Evolutionary conservation across 2,329 filamentous ascomycete species (phyloP).

Genomic region (Aureobasidium subglaciale): DNA sequence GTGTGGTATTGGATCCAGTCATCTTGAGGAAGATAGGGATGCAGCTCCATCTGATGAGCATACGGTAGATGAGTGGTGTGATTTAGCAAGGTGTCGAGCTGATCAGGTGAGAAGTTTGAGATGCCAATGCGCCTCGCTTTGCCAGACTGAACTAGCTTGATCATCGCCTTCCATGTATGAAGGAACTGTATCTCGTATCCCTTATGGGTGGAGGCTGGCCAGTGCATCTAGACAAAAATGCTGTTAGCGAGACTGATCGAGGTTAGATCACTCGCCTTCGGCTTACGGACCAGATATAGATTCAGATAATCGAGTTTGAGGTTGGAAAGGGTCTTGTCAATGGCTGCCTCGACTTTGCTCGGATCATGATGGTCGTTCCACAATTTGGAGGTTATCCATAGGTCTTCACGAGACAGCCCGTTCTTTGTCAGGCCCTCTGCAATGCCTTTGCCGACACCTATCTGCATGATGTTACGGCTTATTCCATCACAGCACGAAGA

Average conservation of each 20-base stretch:
- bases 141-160: constrained; percentile 52
- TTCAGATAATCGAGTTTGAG: constrained; percentile 36
- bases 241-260: too few species aligned
- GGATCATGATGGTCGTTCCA: constrained; percentile 33
- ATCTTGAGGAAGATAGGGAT: constrained; percentile 59
- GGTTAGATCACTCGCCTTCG: too few species aligned
- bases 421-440: constrained; percentile 28
- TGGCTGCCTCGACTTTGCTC: constrained; percentile 24
- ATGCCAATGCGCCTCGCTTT: constrained; percentile 66
- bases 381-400: constrained; percentile 35
- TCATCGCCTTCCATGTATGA: constrained; percentile 61
- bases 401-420: constrained; percentile 28
- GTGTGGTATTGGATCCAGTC: constrained; percentile 47
- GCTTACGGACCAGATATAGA: too few species aligned
- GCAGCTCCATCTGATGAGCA: constrained; percentile 75
- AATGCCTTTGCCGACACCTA: constrained; percentile 38
- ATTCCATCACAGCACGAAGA: background rate
- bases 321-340: constrained; percentile 34
- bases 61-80: constrained; percentile 57
- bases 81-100: constrained; percentile 44
- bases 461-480: constrained; percentile 10
- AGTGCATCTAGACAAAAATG: too few species aligned
- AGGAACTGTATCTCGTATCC: constrained; percentile 23
- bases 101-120: constrained; percentile 61
- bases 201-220: constrained; percentile 29